Percentiles rank a stretch among this genome's conserved stretches.
Conservation (phyloP, 2,329 filamentous ascomycete species). For the Akanthomyces muscarius region DNA sequence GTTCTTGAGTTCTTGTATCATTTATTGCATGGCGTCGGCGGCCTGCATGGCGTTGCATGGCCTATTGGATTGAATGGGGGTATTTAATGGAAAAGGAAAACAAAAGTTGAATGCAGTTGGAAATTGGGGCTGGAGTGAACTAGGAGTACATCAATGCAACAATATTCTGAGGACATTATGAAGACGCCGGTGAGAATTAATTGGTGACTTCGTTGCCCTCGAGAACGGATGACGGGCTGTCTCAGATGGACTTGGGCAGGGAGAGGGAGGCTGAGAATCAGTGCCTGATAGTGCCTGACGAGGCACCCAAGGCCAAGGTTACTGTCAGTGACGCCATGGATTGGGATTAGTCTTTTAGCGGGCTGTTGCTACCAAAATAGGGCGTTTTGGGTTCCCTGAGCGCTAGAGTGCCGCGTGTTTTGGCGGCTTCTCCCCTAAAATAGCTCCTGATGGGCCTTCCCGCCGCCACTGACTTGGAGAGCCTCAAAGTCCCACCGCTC, state of each 20-base stretch:
- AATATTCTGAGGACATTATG: neutral
- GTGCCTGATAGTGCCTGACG: neutral
- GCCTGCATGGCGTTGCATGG: neutral
- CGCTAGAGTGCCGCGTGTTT: neutral
- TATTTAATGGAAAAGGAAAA: neutral
- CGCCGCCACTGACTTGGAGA: neutral
- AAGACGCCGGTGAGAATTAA: neutral
- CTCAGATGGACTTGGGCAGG: neutral
- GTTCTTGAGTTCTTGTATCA: neutral
- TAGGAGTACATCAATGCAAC: neutral
- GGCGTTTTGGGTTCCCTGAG: neutral
- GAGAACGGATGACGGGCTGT: neutral
- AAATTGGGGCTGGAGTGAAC: neutral
- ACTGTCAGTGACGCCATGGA: neutral
- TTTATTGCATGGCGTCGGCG: slow-evolving; percentile 12
- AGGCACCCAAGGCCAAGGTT: neutral
- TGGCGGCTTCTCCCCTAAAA: neutral
- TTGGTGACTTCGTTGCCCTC: neutral
- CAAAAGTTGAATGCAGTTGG: neutral
- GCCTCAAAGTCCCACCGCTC: neutral
- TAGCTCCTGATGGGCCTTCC: neutral
- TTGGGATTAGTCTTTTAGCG: neutral
- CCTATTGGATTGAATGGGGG: slow-evolving; percentile 5
- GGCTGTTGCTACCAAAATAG: neutral
- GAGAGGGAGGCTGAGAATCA: neutral